Conservation (phyloP, 2,329 filamentous ascomycete genomes). For the Celoporthe dispersa region DNA sequence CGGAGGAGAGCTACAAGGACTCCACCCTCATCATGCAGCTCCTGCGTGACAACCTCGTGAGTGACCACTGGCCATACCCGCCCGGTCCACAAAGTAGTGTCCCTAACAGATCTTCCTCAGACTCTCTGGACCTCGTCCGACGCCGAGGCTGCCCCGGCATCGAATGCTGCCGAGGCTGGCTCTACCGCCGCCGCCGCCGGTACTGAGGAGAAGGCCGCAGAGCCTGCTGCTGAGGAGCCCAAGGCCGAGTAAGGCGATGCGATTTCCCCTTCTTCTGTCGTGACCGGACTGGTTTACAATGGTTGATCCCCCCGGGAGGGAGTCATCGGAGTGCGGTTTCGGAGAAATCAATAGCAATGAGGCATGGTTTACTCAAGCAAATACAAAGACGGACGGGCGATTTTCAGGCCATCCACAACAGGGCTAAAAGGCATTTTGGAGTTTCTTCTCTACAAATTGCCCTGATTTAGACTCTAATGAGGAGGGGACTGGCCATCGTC, state of each 20-base stretch:
- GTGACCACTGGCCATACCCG: constrained; percentile 34
- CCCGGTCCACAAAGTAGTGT: background rate
- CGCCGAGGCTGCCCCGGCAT: constrained; percentile 74
- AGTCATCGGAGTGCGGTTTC: constrained; percentile 66
- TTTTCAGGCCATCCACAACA: constrained; percentile 43
- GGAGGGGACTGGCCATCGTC: constrained; percentile 47
- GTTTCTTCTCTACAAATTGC: constrained; percentile 47
- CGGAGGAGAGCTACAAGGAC: constrained; percentile 99
- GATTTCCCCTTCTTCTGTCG: constrained; percentile 44
- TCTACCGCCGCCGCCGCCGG: constrained; percentile 53
- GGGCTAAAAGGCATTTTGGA: constrained; percentile 52
- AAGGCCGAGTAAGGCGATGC: constrained; percentile 65
- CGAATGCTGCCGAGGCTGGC: constrained; percentile 46
- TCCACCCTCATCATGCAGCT: constrained; percentile 99
- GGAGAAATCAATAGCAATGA: constrained; percentile 53
- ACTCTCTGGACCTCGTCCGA: constrained; percentile 99
- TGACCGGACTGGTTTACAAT: constrained; percentile 48
- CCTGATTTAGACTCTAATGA: constrained; percentile 62
- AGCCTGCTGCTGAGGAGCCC: constrained; percentile 63
- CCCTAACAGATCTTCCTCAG: constrained; percentile 53
- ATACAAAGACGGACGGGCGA: constrained; percentile 44
- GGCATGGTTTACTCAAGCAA: constrained; percentile 57
- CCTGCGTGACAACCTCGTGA: constrained; percentile 91
- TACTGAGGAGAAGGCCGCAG: constrained; percentile 58
- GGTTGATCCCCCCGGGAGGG: constrained; percentile 50